Evolutionary conservation across 805 yeast species (phyloP), one percentile per base, ranked within the genome.

Genomic region (Candida pseudoglaebosa): DNA sequence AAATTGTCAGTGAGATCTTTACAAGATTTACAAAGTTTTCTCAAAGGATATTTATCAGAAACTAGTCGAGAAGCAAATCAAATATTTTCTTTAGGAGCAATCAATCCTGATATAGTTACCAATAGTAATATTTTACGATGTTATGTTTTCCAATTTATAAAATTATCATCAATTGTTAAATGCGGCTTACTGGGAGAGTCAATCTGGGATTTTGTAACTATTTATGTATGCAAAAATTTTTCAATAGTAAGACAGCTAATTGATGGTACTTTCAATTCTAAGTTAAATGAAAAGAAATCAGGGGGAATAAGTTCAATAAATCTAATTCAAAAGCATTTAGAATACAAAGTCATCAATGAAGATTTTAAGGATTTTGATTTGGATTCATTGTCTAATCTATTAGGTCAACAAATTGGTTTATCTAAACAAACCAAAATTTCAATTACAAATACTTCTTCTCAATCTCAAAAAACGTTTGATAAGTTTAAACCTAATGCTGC

Each of bases 11-110:
- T 71, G 6, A 70, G 74, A 39, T 74, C 84, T 1, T 71, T 71
- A 41, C 84, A 78, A 44, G 85, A 80, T 45, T 54, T 84, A 14
- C 70, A 73, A 32, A 44, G 64, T 2, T 82, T 84, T 49, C 56
- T 84, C 37, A 74, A 74, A 53, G 69, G 72, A 6, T 84, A 75
- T 49, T 56, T 84, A 2, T 61, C 57, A 35, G 93, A 84, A 52
- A 75, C 81, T 5, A 67, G 82, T 2, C 75, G 70, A 18, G 91
- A 84, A 45, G 61, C 75, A 20, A 70, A 75, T 5, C 76, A 73
- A 54, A 70, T 84, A 2, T 71, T 84, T 32, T 79, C 89, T 1
- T 57, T 84, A 29, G 95, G 95, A 1, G 75, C 82, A 20, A 78
- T 80, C 37, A 84, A 84, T 50, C 80, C 82, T 3, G 87, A 82